Evolutionary conservation across 2,329 filamentous ascomycete genomes (phyloP), one percentile per base, ranked within the genome.

Genomic region (Hymenoscyphus repandus): DNA sequence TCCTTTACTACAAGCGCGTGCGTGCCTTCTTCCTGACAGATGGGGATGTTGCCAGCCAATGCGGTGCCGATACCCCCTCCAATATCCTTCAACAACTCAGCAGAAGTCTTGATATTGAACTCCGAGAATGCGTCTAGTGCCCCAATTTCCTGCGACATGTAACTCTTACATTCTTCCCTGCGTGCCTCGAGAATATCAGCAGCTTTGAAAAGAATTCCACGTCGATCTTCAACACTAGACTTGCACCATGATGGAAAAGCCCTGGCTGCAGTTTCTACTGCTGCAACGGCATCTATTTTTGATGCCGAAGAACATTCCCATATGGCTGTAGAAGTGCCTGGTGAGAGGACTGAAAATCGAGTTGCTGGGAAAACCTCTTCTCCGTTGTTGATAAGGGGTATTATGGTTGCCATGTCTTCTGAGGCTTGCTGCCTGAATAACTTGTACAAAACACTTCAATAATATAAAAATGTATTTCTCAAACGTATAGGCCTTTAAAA

Each of bases 1-100:
- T 83, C 78, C 63, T 83, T 85, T 58, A 83, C 68, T 5, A 93
- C 71, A 59, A 92, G 73, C 0, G 82, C 86, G 47, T 70, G 49
- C 33, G 74, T 74, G 0, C 74, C 75, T 32, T 78, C 72, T 15
- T 78, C 63, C 5, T 60, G 52, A 10, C 65, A 51, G 18, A 61
- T 59, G 5, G 72, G 69, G 13, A 68, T 60, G 38, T 59, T 64
- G 3, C 64, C 69, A n/a, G n/a, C n/a, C 48, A 67, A 59, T 45
- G 68, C 58, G 22, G 54, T 60, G 6, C 55, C 58, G 12, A 74
- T 59, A 33, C 70, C 63, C 4, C 71, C 70, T 4, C 71, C 73
- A 5, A 71, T 66, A 50, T 75, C 72, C 15, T 67, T 57, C 13
- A 74, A 53, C 15, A 73, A 50, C 6, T 67, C 66, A 15, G 63